Evolutionary conservation across 2,329 filamentous ascomycete genomes (phyloP), one percentile per base, ranked within the genome.

Genomic region (Sodiomyces alkalinus): DNA sequence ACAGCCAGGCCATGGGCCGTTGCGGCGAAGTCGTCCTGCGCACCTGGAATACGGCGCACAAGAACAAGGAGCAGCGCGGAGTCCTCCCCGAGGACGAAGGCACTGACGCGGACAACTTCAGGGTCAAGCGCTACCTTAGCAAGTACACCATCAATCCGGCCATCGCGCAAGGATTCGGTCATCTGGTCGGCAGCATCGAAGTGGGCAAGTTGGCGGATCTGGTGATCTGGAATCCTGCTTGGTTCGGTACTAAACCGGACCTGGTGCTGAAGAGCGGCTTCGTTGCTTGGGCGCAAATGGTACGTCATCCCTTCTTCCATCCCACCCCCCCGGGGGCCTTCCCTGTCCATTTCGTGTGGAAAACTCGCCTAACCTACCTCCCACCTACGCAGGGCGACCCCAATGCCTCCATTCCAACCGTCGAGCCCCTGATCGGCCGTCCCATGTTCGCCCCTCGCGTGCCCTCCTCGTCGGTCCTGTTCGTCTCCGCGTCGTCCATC

Each of bases 61-160:
- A 94, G 68, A 96, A 96, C 51, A 93, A 92, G 55, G 48, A 75
- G 12, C 85, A 94, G 55, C 69, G 86, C 7, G 87, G 87, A 0
- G 46, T 53, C 1, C 55, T 96, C 17, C 60, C 68, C 6, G 80
- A 92, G 57, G 87, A 96, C 43, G 64, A 77, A 37, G 81, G 68
- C 14, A 77, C 80, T 0, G 77, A 63, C 8, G 82, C 80, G 0
- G 87, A 96, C 47, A 96, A 96, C 51, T 85, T 83, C 56, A 64
- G 87, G 22, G 87, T 92, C 6, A 93, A 92, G 60, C 59, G 87
- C 16, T 96, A 96, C 49, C 65, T 96, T 25, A 83, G 78, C 58
- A 96, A 96, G 58, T 94, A 94, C 52, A 96, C 87, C 14, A 75
- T 96, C 56, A 96, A 96, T 54, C 83, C 87, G 2, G 83, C 87